Evolutionary conservation across 306 rosid species (phyloP).

Genomic region (Ochetophila trinervis): DNA sequence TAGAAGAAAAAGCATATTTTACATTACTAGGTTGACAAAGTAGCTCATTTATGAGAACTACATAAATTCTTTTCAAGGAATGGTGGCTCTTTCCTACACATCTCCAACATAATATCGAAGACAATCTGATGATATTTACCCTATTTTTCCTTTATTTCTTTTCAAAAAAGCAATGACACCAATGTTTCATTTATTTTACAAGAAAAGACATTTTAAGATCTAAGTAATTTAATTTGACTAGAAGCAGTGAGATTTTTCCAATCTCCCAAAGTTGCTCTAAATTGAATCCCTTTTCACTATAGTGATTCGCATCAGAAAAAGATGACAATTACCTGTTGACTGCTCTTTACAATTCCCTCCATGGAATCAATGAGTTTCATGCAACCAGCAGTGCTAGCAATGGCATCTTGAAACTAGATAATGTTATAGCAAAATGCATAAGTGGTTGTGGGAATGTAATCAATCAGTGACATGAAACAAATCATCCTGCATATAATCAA

Average conservation of each 20-base stretch:
- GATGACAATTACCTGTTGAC: constrained; percentile 66
- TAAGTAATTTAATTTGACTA: background rate
- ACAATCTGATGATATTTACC: constrained; percentile 1
- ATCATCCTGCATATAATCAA: constrained; percentile 2
- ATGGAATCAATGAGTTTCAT: constrained; percentile 69
- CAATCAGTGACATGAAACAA: background rate
- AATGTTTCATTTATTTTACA: too few species aligned
- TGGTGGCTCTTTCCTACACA: background rate
- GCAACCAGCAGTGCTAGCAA: constrained; percentile 63
- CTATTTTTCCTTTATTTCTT: too few species aligned
- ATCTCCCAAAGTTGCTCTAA: constrained; percentile 15
- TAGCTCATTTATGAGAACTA: background rate
- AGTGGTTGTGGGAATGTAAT: background rate
- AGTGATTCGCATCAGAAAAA: constrained; percentile 7
- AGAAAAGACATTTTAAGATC: too few species aligned
- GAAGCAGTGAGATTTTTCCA: constrained; percentile 1
- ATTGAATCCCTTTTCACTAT: constrained; percentile 9
- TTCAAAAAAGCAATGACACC: too few species aligned
- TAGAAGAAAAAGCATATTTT: too few species aligned
- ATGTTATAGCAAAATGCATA: constrained; percentile 2
- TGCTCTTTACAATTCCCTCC: constrained; percentile 93
- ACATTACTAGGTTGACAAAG: background rate
- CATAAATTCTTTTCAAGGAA: background rate
- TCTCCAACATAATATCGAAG: background rate
- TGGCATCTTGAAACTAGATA: constrained; percentile 86